Conservation (phyloP, 352 stramenopile species). For the Pythium rhizo-oryzae region DNA sequence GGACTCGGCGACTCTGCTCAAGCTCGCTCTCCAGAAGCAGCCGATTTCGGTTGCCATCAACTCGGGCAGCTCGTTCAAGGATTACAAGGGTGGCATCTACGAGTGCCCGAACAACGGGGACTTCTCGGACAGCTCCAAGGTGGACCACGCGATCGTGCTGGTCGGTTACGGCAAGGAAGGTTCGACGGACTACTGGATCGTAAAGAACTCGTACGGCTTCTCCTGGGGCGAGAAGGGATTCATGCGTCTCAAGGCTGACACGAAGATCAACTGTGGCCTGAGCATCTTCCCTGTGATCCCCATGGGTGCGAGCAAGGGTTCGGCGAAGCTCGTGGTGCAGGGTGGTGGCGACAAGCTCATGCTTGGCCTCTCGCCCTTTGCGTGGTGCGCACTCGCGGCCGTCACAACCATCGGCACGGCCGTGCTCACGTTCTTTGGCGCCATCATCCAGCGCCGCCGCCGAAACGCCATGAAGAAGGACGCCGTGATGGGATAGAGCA, state of each 20-base stretch:
- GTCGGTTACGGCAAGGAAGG: constrained; percentile 62
- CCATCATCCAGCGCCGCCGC: constrained; percentile 23
- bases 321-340: constrained; percentile 47
- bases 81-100: constrained; percentile 82
- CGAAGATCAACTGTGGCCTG: constrained; percentile 78
- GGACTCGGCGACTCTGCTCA: constrained; percentile 64
- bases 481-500: not conserved
- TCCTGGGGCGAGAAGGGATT: constrained; percentile 74
- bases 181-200: constrained; percentile 63
- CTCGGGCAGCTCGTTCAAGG: constrained; percentile 74
- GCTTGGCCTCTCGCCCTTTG: constrained; percentile 31
- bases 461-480: constrained; percentile 19
- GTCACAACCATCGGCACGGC: constrained; percentile 27
- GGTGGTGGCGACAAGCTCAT: constrained; percentile 43
- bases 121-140: constrained; percentile 55
- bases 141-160: constrained; percentile 69
- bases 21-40: constrained; percentile 66
- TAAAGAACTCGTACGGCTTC: constrained; percentile 83
- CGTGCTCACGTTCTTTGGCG: constrained; percentile 34
- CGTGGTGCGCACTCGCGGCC: constrained; percentile 33
- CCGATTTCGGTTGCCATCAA: constrained; percentile 82
- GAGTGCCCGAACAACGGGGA: constrained; percentile 70
- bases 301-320: constrained; percentile 46
- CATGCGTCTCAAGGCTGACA: constrained; percentile 56
- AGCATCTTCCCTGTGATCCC: constrained; percentile 76